These are phyloP conservation scores for Pyrenochaeta sp. DNA, from an alignment of 2,329 filamentous ascomycete genomes.

Conservation along the genomic window DNA sequence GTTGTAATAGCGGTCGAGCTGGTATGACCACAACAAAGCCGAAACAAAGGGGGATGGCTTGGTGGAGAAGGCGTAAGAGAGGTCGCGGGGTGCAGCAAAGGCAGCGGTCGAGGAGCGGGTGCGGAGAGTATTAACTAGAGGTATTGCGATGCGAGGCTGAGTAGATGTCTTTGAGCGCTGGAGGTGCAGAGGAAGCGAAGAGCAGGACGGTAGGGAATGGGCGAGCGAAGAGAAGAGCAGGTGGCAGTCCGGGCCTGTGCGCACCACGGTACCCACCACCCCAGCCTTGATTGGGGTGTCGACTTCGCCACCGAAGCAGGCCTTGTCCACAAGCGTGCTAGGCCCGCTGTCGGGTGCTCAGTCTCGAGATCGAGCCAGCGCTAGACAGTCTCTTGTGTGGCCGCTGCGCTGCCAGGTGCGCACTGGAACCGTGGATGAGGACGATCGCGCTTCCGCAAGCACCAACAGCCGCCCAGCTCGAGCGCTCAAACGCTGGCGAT, in stretches of 20 bases:
- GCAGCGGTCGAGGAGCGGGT: conserved; percentile 16
- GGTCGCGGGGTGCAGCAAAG: conserved; percentile 19
- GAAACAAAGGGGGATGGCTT: conserved; percentile 31
- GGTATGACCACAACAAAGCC: conserved; percentile 36
- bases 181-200: conserved; percentile 26
- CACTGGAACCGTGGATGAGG: not conserved
- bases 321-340: conserved; percentile 9
- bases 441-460: conserved; percentile 1
- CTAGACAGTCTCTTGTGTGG: conserved; percentile 4
- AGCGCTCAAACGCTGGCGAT: not conserved
- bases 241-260: conserved; percentile 16
- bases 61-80: conserved; percentile 8
- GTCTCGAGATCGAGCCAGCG: not conserved
- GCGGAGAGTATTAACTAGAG: conserved; percentile 32
- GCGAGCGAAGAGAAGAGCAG: conserved; percentile 13
- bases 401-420: conserved; percentile 10
- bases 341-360: not conserved
- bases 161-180: conserved; percentile 23
- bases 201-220: conserved; percentile 23
- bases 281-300: conserved; percentile 6
- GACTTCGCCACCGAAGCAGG: conserved; percentile 11
- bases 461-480: conserved; percentile 2
- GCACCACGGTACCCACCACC: conserved; percentile 7
- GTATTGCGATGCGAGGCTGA: conserved; percentile 33
- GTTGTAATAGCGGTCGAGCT: conserved; percentile 16